Evolutionary conservation across 2,329 filamentous ascomycete genomes (phyloP), one percentile per base, ranked within the genome.

Genomic region (Mycosphaerella sp.): DNA sequence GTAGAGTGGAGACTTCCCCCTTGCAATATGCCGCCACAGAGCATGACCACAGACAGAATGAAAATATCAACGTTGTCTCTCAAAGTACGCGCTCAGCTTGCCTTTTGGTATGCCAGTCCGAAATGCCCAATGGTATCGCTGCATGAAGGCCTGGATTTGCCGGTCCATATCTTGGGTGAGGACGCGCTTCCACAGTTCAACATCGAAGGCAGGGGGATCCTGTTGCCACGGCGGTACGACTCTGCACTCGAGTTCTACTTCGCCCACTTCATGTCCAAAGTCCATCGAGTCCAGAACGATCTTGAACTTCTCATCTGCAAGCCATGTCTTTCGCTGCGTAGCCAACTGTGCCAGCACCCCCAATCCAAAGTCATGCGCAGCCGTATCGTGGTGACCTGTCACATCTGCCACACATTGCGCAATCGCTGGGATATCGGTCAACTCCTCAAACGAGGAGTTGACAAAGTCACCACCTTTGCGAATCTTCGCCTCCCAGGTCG

Each of bases 221-320:
- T 25, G 21, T 25, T 25, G 21, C 12, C 40, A 13, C 17, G 27
- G 27, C 41, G 13, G 7, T 27, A 16, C 25, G 4, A 18, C 10
- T 25, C 25, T 10, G 9, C 14, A 9, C 12, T 43, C 41, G 27
- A 43, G 41, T 25, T 43, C 41, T 10, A 32, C 41, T 16, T 43
- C 41, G 14, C 41, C 41, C 7, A 43, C 25, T 27, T 43, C 41
- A 28, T 43, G 41, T 28, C 41, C 41, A 6, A 27, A 43, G 25
- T 43, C 41, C 41, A 43, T 43, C 4, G 41, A 25, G 25, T 43
- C 41, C n/a, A 43, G 14, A 25, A 43, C 41, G 9, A 43, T 43
- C 21, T 27, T 43, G 41, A 43, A 43, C 1, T 16, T n/a, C 5
- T 43, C 25, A 30, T 43, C 18, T 8, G 41, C 41, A 5, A 43